phyloP scores from a whole-genome alignment of 371 early-diverging fungal species.

The Lichtheimia ornata region DNA sequence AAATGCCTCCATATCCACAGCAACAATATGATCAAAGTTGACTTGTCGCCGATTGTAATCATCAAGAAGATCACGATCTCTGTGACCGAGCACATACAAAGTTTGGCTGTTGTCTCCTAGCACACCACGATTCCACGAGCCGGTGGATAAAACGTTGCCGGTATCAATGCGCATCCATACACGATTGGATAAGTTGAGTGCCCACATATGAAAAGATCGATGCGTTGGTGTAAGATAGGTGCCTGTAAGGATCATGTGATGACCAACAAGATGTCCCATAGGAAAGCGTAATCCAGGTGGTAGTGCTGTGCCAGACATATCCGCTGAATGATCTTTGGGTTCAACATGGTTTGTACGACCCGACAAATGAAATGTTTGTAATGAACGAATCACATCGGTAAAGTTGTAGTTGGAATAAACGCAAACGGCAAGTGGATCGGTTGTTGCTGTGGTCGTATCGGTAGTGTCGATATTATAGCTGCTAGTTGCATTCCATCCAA shows the following conservation, averaged over 20 bases:
- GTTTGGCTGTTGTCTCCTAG: conserved; percentile 62
- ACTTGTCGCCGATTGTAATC: conserved; percentile 80
- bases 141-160: conserved; percentile 62
- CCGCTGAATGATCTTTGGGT: conserved; percentile 55
- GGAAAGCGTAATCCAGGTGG: conserved; percentile 86
- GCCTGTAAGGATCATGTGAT: conserved; percentile 74
- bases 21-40: conserved; percentile 75
- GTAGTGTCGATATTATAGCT: not conserved
- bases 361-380: conserved; percentile 58
- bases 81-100: conserved; percentile 74
- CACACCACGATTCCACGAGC: conserved; percentile 81
- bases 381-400: conserved; percentile 69
- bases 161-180: conserved; percentile 74
- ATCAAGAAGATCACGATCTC: conserved; percentile 63
- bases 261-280: conserved; percentile 64
- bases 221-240: conserved; percentile 70
- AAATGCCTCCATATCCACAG: conserved; percentile 74
- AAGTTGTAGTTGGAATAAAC: conserved; percentile 85
- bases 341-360: conserved; percentile 10
- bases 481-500: conserved; percentile 6
- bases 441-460: not conserved
- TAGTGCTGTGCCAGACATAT: conserved; percentile 59
- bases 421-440: conserved; percentile 26
- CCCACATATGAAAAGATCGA: conserved; percentile 76
- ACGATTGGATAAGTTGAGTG: conserved; percentile 63